A percentile compares a stretch with the other conserved stretches of the same genome.
These are phyloP conservation scores for Camelina sativa DNA, from an alignment of 345 rosid species.

Conservation along the genomic window DNA sequence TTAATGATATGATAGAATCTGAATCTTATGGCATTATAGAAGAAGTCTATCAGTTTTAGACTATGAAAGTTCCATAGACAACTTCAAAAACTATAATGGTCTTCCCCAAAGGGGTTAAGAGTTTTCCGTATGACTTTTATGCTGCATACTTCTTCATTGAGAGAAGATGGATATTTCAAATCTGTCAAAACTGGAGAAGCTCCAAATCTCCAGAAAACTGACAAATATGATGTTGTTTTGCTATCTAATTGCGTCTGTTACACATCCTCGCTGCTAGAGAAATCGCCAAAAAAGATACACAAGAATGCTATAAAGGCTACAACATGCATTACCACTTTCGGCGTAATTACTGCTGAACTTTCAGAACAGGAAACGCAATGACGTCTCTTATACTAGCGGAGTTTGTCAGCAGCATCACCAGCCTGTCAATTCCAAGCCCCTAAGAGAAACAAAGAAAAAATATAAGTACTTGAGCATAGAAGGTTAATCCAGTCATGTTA, in stretches of 20 bases:
- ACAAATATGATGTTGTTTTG: not conserved
- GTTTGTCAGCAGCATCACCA: slow-evolving; percentile 88
- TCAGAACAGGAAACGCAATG: slow-evolving; percentile 88
- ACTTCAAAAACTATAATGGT: no score
- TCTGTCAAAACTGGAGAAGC: no score
- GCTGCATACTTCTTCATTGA: no score
- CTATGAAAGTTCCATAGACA: no score
- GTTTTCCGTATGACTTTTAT: no score
- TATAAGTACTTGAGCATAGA: slow-evolving; percentile 8
- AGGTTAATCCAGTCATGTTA: not conserved
- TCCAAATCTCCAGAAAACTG: no score
- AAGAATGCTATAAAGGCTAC: slow-evolving; percentile 36
- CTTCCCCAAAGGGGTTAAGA: no score
- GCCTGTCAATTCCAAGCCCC: slow-evolving; percentile 97
- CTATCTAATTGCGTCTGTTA: slow-evolving; percentile 18
- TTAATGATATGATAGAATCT: not conserved
- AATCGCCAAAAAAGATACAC: slow-evolving; percentile 22
- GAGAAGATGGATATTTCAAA: no score
- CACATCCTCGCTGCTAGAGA: slow-evolving; percentile 23
- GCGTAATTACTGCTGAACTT: slow-evolving; percentile 59
- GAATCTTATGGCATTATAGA: no score
- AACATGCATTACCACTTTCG: slow-evolving; percentile 23
- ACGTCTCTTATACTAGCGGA: slow-evolving; percentile 91
- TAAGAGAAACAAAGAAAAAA: slow-evolving; percentile 26
- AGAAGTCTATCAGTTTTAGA: no score